These are phyloP conservation scores for Yarrowia keelungensis DNA, from an alignment of 805 yeast genomes.

Conservation along the genomic window DNA sequence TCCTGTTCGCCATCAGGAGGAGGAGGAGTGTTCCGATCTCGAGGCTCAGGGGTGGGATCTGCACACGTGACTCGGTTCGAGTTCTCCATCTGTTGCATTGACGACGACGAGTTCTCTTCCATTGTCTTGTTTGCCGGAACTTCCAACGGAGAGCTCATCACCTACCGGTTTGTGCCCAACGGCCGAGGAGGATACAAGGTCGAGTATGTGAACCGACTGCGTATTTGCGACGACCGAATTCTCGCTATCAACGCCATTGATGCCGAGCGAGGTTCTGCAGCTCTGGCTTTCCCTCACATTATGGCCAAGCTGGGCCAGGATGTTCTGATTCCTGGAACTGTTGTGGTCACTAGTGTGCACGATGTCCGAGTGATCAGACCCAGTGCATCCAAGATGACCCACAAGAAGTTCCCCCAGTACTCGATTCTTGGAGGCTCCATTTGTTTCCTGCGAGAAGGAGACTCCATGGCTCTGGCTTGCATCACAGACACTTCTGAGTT, in stretches of 20 bases:
- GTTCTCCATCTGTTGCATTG: slow-evolving; percentile 73
- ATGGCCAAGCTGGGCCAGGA: slow-evolving; percentile 70
- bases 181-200: slow-evolving; percentile 67
- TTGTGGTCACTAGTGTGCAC: slow-evolving; percentile 61
- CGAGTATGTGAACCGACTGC: slow-evolving; percentile 57
- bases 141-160: slow-evolving; percentile 69
- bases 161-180: slow-evolving; percentile 70
- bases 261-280: slow-evolving; percentile 65
- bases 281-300: slow-evolving; percentile 65
- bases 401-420: slow-evolving; percentile 62
- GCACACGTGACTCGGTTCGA: slow-evolving; percentile 64
- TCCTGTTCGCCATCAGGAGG: neutral
- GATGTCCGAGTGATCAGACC: slow-evolving; percentile 70
- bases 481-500: slow-evolving; percentile 44
- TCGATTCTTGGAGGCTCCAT: slow-evolving; percentile 48
- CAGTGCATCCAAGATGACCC: slow-evolving; percentile 68
- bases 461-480: slow-evolving; percentile 50
- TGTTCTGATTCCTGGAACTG: slow-evolving; percentile 63
- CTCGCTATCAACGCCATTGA: slow-evolving; percentile 64
- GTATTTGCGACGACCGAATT: slow-evolving; percentile 61
- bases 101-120: slow-evolving; percentile 73
- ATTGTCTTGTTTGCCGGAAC: slow-evolving; percentile 80
- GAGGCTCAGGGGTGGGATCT: neutral
- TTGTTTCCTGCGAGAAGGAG: slow-evolving; percentile 52
- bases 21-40: slow-evolving; percentile 35